A percentile compares a stretch with the other conserved stretches of the same genome.
These are phyloP conservation scores for Rhizophora apiculata DNA, from an alignment of 345 rosid species.

Conservation along the genomic window DNA sequence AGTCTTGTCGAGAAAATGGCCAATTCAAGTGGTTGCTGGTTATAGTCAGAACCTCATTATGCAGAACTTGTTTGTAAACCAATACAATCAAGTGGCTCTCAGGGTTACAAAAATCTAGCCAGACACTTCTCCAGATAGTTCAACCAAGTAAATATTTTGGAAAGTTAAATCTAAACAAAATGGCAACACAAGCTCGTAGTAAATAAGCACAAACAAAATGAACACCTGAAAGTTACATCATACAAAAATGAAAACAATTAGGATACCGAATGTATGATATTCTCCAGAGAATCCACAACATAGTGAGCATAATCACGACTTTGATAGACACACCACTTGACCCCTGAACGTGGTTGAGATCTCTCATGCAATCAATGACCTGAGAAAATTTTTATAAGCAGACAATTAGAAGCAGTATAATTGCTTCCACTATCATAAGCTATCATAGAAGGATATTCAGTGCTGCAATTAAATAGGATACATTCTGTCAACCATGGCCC, in stretches of 20 bases:
- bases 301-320: constrained; percentile 91
- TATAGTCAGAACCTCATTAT: neutral
- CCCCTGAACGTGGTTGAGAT: constrained; percentile 92
- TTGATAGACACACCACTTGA: constrained; percentile 91
- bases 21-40: neutral
- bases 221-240: neutral
- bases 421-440: neutral
- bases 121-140: neutral
- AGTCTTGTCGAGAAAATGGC: neutral
- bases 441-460: too few species aligned
- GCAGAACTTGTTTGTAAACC: neutral
- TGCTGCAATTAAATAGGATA: neutral
- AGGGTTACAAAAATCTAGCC: neutral
- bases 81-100: constrained; percentile 2
- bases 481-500: constrained; percentile 7
- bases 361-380: neutral
- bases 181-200: neutral
- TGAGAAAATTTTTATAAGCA: neutral
- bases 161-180: neutral
- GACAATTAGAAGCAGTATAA: neutral
- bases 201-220: neutral
- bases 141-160: neutral
- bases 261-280: constrained; percentile 85
- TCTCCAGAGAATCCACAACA: constrained; percentile 93
- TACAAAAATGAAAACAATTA: neutral